Percentiles rank a stretch among this genome's conserved stretches.
phyloP scores from a whole-genome alignment of 2,329 filamentous ascomycete species.

The Monilinia aucupariae region DNA sequence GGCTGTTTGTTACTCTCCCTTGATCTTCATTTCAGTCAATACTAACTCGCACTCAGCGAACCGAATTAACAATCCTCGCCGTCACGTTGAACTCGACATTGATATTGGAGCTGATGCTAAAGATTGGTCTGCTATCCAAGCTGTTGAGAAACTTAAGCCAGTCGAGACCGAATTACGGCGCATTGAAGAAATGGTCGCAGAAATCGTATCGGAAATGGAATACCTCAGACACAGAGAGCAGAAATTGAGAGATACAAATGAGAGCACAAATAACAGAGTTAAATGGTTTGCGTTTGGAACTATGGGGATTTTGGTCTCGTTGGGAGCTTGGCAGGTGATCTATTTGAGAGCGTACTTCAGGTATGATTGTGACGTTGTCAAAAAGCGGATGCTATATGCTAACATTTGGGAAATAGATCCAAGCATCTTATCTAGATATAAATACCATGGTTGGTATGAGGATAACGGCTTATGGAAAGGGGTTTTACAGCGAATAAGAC shows the following conservation, averaged over 20 bases:
- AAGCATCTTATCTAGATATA: slow-evolving; percentile 60
- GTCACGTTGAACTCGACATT: slow-evolving; percentile 52
- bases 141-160: slow-evolving; percentile 94
- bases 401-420: slow-evolving; percentile 42
- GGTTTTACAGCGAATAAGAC: slow-evolving; percentile 20
- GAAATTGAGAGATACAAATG: slow-evolving; percentile 95
- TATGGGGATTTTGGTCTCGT: slow-evolving; percentile 79
- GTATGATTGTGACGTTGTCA: slow-evolving; percentile 39
- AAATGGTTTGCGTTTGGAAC: slow-evolving; percentile 98
- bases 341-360: slow-evolving; percentile 97
- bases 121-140: slow-evolving; percentile 96
- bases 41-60: slow-evolving; percentile 9
- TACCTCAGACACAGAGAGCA: slow-evolving; percentile 87
- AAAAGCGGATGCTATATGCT: slow-evolving; percentile 18
- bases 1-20: slow-evolving; percentile 52
- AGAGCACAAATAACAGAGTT: slow-evolving; percentile 97
- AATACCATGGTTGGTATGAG: slow-evolving; percentile 9
- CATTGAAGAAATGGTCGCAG: slow-evolving; percentile 82
- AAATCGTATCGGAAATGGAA: slow-evolving; percentile 93
- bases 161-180: slow-evolving; percentile 90
- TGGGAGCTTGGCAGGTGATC: slow-evolving; percentile 96
- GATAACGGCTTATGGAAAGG: slow-evolving; percentile 13
- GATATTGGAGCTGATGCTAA: slow-evolving; percentile 56
- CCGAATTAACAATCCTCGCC: slow-evolving; percentile 41
- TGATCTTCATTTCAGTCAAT: neutral